Conservation (phyloP, 129 eudicot species). For the Apium graveolens region DNA sequence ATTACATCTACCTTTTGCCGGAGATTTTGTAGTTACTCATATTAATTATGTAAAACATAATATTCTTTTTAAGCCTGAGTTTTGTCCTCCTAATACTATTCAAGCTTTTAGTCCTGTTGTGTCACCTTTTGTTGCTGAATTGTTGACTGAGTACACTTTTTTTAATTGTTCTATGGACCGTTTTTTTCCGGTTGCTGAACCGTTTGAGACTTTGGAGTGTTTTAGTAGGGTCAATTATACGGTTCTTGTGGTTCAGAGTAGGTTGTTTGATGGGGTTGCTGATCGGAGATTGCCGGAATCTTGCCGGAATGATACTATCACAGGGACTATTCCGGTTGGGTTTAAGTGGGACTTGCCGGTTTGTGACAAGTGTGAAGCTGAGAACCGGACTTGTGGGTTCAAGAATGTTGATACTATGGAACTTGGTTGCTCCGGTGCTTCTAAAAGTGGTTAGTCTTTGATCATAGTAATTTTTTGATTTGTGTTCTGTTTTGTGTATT, state of each 20-base stretch:
- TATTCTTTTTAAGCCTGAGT: slow-evolving; percentile 36
- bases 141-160: slow-evolving; percentile 20
- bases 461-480: neutral
- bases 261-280: neutral
- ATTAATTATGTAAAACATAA: slow-evolving; percentile 34
- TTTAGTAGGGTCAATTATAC: slow-evolving; percentile 27
- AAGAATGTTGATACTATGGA: slow-evolving; percentile 17
- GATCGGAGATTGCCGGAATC: slow-evolving; percentile 14
- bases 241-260: slow-evolving; percentile 26
- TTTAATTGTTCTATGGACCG: slow-evolving; percentile 38
- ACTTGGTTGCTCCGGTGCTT: slow-evolving; percentile 25
- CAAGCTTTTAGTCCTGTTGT: slow-evolving; percentile 9
- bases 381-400: slow-evolving; percentile 48
- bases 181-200: slow-evolving; percentile 4
- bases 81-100: slow-evolving; percentile 32
- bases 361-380: slow-evolving; percentile 43
- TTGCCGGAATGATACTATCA: slow-evolving; percentile 25
- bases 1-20: slow-evolving; percentile 30
- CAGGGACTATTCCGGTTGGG: slow-evolving; percentile 26
- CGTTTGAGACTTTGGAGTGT: slow-evolving; percentile 25
- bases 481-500: neutral
- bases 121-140: slow-evolving; percentile 22
- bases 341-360: slow-evolving; percentile 49
- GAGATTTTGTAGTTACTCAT: slow-evolving; percentile 29
- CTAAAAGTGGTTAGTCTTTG: slow-evolving; percentile 19